phyloP scores from a whole-genome alignment of 2,329 filamentous ascomycete species.

The Aspergillus pseudoviridinutans region DNA sequence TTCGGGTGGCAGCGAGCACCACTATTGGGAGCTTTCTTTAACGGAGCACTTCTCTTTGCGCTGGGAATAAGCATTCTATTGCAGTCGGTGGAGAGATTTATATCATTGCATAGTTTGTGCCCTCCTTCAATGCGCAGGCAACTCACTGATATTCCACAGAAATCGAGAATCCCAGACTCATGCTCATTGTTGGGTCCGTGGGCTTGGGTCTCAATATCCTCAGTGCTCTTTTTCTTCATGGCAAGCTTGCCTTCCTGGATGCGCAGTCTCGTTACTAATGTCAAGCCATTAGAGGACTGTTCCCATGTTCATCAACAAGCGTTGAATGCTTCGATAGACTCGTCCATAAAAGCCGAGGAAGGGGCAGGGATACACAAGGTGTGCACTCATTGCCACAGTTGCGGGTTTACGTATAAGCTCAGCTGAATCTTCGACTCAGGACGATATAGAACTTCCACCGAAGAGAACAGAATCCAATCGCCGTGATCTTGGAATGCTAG shows the following conservation, averaged over 20 bases:
- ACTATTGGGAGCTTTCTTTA: conserved; percentile 76
- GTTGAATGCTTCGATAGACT: not conserved
- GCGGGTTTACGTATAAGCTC: not conserved
- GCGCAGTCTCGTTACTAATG: not conserved
- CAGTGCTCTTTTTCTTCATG: conserved; percentile 62
- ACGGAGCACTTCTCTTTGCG: conserved; percentile 69
- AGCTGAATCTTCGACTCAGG: not conserved
- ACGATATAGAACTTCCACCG: not conserved
- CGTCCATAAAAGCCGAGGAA: not conserved
- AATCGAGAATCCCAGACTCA: conserved; percentile 61
- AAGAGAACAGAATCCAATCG: conserved; percentile 36
- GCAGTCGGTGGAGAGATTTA: conserved; percentile 63
- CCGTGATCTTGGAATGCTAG: conserved; percentile 66
- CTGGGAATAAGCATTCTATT: conserved; percentile 69
- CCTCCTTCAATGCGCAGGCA: not conserved
- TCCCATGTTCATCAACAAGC: conserved; percentile 8
- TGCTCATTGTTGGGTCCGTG: conserved; percentile 66
- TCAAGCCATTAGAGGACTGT: conserved; percentile 14
- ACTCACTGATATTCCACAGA: conserved; percentile 37
- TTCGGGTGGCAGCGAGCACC: conserved; percentile 75
- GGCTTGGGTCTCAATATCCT: conserved; percentile 66
- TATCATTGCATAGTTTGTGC: conserved; percentile 26
- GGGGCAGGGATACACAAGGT: not conserved
- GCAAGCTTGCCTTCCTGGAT: conserved; percentile 29
- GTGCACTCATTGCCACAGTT: not conserved